Evolutionary conservation across 768 basidiomycete species (phyloP).

Genomic region (Auricularia sp.): DNA sequence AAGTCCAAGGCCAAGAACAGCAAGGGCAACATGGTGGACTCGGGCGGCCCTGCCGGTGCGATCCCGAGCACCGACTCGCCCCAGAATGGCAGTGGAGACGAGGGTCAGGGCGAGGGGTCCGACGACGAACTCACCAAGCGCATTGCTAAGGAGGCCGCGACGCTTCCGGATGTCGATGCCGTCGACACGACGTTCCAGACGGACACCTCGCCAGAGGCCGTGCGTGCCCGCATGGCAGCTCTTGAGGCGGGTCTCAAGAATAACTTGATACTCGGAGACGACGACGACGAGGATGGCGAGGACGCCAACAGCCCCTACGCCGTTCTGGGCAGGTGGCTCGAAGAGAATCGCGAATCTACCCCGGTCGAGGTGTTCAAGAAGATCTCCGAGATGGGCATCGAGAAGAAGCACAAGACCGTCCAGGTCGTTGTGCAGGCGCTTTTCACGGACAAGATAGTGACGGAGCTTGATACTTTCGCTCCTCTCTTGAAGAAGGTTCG

Average conservation of each 20-base stretch:
- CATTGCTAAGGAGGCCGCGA: conserved; percentile 84
- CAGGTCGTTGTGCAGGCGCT: conserved; percentile 75
- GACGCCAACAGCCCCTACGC: conserved; percentile 80
- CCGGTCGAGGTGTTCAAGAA: conserved; percentile 74
- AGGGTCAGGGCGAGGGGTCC: conserved; percentile 34
- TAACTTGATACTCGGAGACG: conserved; percentile 55
- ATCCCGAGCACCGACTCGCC: conserved; percentile 21
- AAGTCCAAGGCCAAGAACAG: conserved; percentile 52
- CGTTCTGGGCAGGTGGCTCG: conserved; percentile 75
- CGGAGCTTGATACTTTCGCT: conserved; percentile 54
- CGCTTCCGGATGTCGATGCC: conserved; percentile 45
- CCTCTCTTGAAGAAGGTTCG: conserved; percentile 69
- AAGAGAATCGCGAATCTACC: conserved; percentile 53
- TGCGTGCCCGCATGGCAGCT: conserved; percentile 69
- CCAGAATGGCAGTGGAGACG: conserved; percentile 21
- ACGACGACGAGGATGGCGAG: conserved; percentile 66
- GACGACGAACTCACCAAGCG: conserved; percentile 85
- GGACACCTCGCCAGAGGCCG: conserved; percentile 85
- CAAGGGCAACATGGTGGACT: conserved; percentile 43
- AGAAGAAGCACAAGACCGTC: conserved; percentile 88
- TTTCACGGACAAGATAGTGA: conserved; percentile 63
- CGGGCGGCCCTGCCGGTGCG: conserved; percentile 38
- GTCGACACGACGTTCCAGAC: conserved; percentile 76
- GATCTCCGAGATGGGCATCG: conserved; percentile 82
- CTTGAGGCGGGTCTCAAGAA: conserved; percentile 49